A percentile compares a stretch with the other conserved stretches of the same genome.
Conservation (phyloP, 208 protist genomes). For the Naegleria lovaniensis region DNA sequence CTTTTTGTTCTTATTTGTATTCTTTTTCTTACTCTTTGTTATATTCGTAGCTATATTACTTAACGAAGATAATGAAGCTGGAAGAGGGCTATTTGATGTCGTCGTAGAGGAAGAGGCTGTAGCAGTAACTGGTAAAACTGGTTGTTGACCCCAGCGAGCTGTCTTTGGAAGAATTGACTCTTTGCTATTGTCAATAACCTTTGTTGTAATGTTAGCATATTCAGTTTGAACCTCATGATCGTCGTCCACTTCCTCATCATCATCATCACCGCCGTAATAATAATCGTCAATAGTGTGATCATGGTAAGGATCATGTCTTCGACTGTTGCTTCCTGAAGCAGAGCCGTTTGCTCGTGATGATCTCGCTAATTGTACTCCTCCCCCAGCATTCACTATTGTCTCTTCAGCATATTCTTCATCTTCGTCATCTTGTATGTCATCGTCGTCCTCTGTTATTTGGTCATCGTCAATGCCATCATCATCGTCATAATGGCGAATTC, state of each 20-base stretch:
- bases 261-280: background rate
- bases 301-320: background rate
- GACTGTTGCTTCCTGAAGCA: background rate
- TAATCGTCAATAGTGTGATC: background rate
- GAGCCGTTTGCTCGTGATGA: background rate
- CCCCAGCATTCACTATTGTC: background rate
- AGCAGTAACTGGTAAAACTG: background rate
- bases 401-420: background rate
- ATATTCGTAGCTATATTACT: background rate
- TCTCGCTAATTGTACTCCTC: background rate
- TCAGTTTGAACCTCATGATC: background rate
- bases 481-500: background rate
- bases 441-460: background rate
- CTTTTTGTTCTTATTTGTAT: background rate
- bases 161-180: background rate
- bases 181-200: background rate
- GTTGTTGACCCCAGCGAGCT: background rate
- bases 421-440: background rate
- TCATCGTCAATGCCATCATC: background rate
- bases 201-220: background rate
- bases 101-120: background rate
- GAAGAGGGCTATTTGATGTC: background rate
- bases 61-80: background rate
- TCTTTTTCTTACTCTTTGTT: slow-evolving; percentile 1
- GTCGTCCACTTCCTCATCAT: background rate